phyloP scores from a whole-genome alignment of 2,329 filamentous ascomycete species.

The Botryosphaeria dothidea region DNA sequence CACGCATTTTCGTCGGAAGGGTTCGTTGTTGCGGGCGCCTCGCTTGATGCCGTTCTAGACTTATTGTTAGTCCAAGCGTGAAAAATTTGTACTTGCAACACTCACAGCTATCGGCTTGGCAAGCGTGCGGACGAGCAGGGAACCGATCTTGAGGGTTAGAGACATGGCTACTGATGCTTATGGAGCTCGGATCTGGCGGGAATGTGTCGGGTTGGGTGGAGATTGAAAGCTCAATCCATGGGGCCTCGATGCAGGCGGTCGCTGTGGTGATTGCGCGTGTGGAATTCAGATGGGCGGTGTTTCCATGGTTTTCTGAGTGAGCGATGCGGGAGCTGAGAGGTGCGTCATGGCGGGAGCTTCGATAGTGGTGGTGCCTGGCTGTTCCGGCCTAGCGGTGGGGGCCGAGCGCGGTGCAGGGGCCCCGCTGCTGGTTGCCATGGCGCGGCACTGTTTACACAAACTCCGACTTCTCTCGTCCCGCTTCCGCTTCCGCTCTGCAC shows the following conservation, averaged over 20 bases:
- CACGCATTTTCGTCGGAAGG: slow-evolving; percentile 63
- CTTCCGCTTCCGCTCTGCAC: not conserved
- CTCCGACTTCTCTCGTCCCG: slow-evolving; percentile 12
- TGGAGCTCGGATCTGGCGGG: not conserved
- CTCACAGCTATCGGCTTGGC: slow-evolving; percentile 69
- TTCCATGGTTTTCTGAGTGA: not conserved
- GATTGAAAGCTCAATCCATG: not conserved
- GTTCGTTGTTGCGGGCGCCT: slow-evolving; percentile 68
- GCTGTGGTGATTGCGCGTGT: not conserved
- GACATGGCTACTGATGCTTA: slow-evolving; percentile 50
- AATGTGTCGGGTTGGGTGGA: not conserved
- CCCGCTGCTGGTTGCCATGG: slow-evolving; percentile 6
- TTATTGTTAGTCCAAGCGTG: not conserved
- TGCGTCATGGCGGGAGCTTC: slow-evolving; percentile 11
- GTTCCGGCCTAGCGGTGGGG: slow-evolving; percentile 7
- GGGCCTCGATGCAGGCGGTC: not conserved
- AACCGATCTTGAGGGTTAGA: slow-evolving; percentile 66
- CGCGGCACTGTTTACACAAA: not conserved
- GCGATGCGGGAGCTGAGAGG: not conserved
- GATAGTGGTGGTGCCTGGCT: slow-evolving; percentile 6
- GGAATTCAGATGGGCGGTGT: not conserved
- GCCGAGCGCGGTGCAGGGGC: not conserved
- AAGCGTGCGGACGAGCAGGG: slow-evolving; percentile 63
- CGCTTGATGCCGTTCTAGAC: slow-evolving; percentile 65
- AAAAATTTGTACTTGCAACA: slow-evolving; percentile 20